Conservation (phyloP, 495 filamentous ascomycete genomes). For the Penicillium malachiteum region DNA sequence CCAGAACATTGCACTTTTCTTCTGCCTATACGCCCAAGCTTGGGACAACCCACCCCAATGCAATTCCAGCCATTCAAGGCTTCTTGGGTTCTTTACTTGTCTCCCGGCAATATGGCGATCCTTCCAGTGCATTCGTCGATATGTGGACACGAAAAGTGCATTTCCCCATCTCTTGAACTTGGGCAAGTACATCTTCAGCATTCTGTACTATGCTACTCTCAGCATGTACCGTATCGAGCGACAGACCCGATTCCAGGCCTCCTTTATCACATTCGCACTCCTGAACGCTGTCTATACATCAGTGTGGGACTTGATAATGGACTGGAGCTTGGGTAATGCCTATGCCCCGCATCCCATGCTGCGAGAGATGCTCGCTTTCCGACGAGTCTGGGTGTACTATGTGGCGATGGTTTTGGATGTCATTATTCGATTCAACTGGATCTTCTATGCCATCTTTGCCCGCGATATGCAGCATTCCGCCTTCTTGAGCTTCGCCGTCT, state of each 20-base stretch:
- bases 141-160: slow-evolving; percentile 76
- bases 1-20: slow-evolving; percentile 87
- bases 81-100: slow-evolving; percentile 83
- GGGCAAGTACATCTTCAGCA: slow-evolving; percentile 85
- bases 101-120: slow-evolving; percentile 86
- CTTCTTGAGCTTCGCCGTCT: slow-evolving; percentile 70
- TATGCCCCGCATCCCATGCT: slow-evolving; percentile 68
- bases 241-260: slow-evolving; percentile 50
- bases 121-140: slow-evolving; percentile 88
- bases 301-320: slow-evolving; percentile 97
- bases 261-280: slow-evolving; percentile 76
- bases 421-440: slow-evolving; percentile 91
- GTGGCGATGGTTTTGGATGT: slow-evolving; percentile 79
- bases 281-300: slow-evolving; percentile 81
- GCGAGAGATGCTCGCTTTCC: slow-evolving; percentile 77
- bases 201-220: slow-evolving; percentile 72
- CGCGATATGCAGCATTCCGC: slow-evolving; percentile 77
- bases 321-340: slow-evolving; percentile 84
- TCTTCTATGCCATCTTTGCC: slow-evolving; percentile 85
- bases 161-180: slow-evolving; percentile 94
- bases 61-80: slow-evolving; percentile 79
- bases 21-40: slow-evolving; percentile 79
- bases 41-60: slow-evolving; percentile 74
- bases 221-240: slow-evolving; percentile 78
- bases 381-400: slow-evolving; percentile 79